Base-by-base conservation (phyloP, 225 moss, liverwort and hornwort genomes). In the Climacium dendroides region DNA sequence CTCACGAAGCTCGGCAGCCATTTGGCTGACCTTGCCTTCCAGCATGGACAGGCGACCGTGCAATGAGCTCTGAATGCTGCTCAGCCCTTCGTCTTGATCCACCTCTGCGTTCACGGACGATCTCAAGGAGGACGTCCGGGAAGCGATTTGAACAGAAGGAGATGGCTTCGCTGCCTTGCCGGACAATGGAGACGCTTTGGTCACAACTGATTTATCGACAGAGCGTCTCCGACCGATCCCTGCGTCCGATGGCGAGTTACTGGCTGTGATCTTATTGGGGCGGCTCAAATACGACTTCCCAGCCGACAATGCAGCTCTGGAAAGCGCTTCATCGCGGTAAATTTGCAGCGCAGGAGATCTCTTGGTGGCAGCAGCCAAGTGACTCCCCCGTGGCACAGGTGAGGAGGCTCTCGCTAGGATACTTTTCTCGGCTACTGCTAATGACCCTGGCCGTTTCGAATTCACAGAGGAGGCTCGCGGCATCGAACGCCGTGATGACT, bases 1-100 rank as follows among this genome's bases (percentile, higher is more conserved):
- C 65, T 96, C 96, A 59, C 96, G 95, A 19, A 99, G 96, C 91
- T 99, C 98, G 24, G 96, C 93, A 16, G 98, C 98, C 92, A 99
- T 99, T 91, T 95, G 95, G 69, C 95, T 95, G 28, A 99, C 98
- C 78, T 95, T 94, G 60, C 95, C 98, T 90, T 99, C 98, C 66
- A 99, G 82, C 79, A 95, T 77, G 34, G 97, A 94, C 32, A 99
- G 87, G 41, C 98, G 93, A 60, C 97, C 95, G 28, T 97, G 97
- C 26, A 99, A 85, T 29, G 95, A 90, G 83, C 92, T 95, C 65
- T 97, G 95, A 24, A 93, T 95, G 65, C 66, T 93, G 58, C 92
- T 90, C 13, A 91, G n/a, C 15, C 87, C 74, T 62, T 89, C 86
- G 34, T 88, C 75, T 61, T 88, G 74, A 34, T 81, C 86, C 83